Conservation (phyloP, 2,329 filamentous ascomycete species). For the Clonostachys solani region DNA sequence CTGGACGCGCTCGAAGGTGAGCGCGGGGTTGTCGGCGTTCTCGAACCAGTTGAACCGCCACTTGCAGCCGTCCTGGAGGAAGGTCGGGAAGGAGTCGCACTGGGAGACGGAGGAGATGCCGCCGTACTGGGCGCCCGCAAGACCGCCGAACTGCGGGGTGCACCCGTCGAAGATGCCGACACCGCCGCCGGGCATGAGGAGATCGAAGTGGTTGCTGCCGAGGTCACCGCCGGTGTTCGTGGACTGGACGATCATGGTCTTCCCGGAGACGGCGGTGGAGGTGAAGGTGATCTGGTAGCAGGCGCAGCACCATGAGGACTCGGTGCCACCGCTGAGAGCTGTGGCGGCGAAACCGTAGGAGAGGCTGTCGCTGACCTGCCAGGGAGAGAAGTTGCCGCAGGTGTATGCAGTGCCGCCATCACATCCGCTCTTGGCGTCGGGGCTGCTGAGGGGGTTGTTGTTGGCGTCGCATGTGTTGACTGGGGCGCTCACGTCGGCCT, state of each 20-base stretch:
- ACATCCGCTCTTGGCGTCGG: conserved; percentile 47
- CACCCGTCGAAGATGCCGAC: conserved; percentile 51
- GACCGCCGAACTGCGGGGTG: conserved; percentile 37
- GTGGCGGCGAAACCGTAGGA: conserved; percentile 64
- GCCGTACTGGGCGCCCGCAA: conserved; percentile 49
- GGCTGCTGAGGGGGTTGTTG: conserved; percentile 48
- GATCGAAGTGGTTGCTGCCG: conserved; percentile 53
- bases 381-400: conserved; percentile 59
- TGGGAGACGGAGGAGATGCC: conserved; percentile 45
- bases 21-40: conserved; percentile 51
- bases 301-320: conserved; percentile 61
- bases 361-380: conserved; percentile 52
- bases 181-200: conserved; percentile 52
- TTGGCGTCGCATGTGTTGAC: conserved; percentile 49
- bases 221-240: conserved; percentile 60
- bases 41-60: conserved; percentile 64
- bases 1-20: conserved; percentile 50
- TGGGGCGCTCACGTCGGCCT: conserved; percentile 45
- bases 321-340: conserved; percentile 46
- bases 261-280: conserved; percentile 45
- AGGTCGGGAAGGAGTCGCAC: conserved; percentile 47
- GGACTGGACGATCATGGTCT: conserved; percentile 60
- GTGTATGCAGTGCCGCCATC: conserved; percentile 53
- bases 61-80: conserved; percentile 52
- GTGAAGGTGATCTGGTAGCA: conserved; percentile 56